Base-by-base conservation (phyloP, 345 rosid species). In the Citrus medica region DNA sequence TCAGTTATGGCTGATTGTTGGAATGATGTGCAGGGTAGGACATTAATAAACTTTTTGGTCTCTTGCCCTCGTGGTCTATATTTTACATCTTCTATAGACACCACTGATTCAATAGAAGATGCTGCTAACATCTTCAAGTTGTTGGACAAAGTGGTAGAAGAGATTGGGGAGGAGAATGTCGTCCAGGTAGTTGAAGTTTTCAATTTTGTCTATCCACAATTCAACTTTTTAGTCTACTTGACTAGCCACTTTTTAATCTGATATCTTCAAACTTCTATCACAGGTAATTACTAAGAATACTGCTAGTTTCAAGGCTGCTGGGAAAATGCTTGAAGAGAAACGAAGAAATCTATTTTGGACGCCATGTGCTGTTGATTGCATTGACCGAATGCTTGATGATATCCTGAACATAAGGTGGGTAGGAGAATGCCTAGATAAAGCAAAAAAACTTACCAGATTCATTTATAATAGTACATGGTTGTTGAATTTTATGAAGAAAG, bases 301-400 rank as follows among this genome's bases (percentile, higher is more conserved):
- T 12, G 67, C 65, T 30, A 79, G 84, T 77, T 90, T 82, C 70
- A 87, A 84, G 83, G 80, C 86, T 76, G 92, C 94, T 73, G 97
- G 97, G 66, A 93, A 93, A 81, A 83, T 91, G 88, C 95, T 91
- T 70, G 92, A 93, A 87, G 95, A 90, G 80, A 91, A 83, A 74
- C 86, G 92, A 80, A 88, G 89, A 78, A 88, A 91, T 79, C 77
- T 93, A 63, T 93, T 89, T 85, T 91, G 97, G 97, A 87, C 90
- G 12, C 95, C 95, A 53, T 93, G 95, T 80, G 95, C 95, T 53
- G 78, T 83, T 56, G 74, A 89, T 78, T 86, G 85, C 82, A 83
- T 92, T 75, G 95, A 93, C 76, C 82, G 79, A 61, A 87, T 91
- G 88, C 88, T 93, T 62, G 93, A 91, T 76, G 94, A 91, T 79